These are phyloP conservation scores for Pinus tabuliformis DNA, from an alignment of 75 land plant species.

Conservation along the genomic window DNA sequence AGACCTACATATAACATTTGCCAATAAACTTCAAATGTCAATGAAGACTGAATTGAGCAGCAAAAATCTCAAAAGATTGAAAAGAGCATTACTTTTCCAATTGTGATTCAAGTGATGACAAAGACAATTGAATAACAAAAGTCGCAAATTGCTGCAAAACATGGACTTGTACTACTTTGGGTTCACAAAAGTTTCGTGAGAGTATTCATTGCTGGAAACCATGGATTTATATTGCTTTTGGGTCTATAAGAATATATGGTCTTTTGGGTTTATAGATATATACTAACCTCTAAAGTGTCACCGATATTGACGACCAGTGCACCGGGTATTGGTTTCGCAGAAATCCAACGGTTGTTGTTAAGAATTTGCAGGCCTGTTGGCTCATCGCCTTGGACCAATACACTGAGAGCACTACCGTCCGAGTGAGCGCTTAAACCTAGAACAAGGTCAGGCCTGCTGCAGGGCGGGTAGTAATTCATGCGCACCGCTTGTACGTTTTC, in stretches of 20 bases:
- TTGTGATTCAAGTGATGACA: too few species aligned
- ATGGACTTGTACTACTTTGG: too few species aligned
- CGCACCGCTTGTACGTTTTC: slow-evolving; percentile 21
- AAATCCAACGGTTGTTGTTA: slow-evolving; percentile 60
- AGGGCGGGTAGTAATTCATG: slow-evolving; percentile 40
- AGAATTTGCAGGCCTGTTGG: slow-evolving; percentile 30
- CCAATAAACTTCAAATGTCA: too few species aligned
- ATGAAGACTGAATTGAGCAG: too few species aligned
- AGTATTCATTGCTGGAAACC: too few species aligned
- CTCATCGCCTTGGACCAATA: slow-evolving; percentile 25
- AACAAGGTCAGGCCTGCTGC: slow-evolving; percentile 24
- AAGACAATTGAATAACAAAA: too few species aligned
- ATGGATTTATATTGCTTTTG: too few species aligned
- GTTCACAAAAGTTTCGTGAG: too few species aligned
- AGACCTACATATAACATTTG: neutral
- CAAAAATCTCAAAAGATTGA: too few species aligned
- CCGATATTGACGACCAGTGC: slow-evolving; percentile 79
- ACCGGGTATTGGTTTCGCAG: slow-evolving; percentile 62
- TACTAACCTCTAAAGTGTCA: slow-evolving; percentile 72
- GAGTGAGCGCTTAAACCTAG: slow-evolving; percentile 37
- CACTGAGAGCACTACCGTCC: slow-evolving; percentile 39
- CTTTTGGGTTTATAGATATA: neutral
- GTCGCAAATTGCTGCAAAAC: too few species aligned
- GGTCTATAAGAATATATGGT: too few species aligned
- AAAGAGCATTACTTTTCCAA: too few species aligned